Base-by-base conservation (phyloP, 2,329 filamentous ascomycete species). In the Colletotrichum gloeosporioides region DNA sequence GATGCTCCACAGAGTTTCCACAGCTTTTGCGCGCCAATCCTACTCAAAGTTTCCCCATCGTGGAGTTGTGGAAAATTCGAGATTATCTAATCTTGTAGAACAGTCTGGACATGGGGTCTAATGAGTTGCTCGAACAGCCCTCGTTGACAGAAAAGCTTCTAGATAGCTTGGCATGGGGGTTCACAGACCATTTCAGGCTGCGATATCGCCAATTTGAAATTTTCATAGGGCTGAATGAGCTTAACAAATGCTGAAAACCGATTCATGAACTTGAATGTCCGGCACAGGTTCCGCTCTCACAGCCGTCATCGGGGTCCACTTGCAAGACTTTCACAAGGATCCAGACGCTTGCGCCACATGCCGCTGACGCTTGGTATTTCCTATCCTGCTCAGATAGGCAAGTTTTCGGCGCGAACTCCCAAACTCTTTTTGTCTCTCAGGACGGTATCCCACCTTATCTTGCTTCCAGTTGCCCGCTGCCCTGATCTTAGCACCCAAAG, bases 1-100 rank as follows among this genome's bases (percentile, higher is more conserved):
- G 69, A 72, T 62, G 62, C 25, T 71, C 69, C 69, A 75, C 69
- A 55, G 62, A 31, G 69, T 71, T 75, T 75, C 69, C 69, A 72
- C 55, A 32, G 29, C 25, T 29, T 31, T 71, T 25, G 68, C 72
- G 62, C 68, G 61, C 61, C 62, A 75, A 75, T 69, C 67, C 61
- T 32, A 61, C 27, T 34, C 44, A 44, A 71, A 18, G 15, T 22
- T 31, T 22, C 27, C 34, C 49, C 49, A n/a, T 53, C 53, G 22
- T 27, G 18, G 31, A 36, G 57, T 55, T 55, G 53, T 63, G n/a
- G 39, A 29, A 39, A 32, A 55, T 18, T 34, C 18, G 9, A 39
- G 69, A 57, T 55, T 72, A 29, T 15, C 34, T 39, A 27, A 55
- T 53, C 55, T 55, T 6, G 4, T n/a, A 49, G 27, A n/a, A 13